Conservation (phyloP, 2,329 filamentous ascomycete genomes). For the Penicillium polonicum region DNA sequence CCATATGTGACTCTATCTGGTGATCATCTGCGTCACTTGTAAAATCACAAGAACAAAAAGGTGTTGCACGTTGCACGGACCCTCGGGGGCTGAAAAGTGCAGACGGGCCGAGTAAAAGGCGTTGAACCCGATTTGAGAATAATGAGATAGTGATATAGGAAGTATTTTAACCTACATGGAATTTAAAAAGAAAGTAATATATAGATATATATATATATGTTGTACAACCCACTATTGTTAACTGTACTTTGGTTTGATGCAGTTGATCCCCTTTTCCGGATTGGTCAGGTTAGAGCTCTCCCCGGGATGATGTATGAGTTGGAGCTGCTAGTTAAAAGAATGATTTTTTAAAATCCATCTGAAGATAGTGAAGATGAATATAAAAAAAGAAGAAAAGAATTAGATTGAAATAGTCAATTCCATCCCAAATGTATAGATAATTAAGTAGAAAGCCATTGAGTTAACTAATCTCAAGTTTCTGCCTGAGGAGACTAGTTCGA, state of each 20-base stretch:
- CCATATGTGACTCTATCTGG: slow-evolving; percentile 7
- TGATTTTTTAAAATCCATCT: not conserved
- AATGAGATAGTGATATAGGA: not conserved
- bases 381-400: not conserved
- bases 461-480: slow-evolving; percentile 1
- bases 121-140: not conserved
- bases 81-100: not conserved
- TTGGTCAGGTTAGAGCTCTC: slow-evolving; percentile 17
- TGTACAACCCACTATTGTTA: not conserved
- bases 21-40: slow-evolving; percentile 24
- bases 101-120: not conserved
- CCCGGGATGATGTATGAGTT: slow-evolving; percentile 13
- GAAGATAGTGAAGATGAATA: not conserved
- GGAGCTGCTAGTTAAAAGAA: not conserved
- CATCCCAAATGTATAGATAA: not conserved
- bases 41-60: slow-evolving; percentile 14
- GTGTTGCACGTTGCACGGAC: slow-evolving; percentile 15
- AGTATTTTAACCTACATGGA: not conserved
- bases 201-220: not conserved
- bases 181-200: not conserved
- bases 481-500: slow-evolving; percentile 5
- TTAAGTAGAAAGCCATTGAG: not conserved
- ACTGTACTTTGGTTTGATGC: not conserved
- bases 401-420: not conserved
- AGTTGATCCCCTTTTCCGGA: slow-evolving; percentile 13